A percentile compares a stretch with the other conserved stretches of the same genome.
Conservation (phyloP, 257 asterid species). For the Gynochthodes officinalis region DNA sequence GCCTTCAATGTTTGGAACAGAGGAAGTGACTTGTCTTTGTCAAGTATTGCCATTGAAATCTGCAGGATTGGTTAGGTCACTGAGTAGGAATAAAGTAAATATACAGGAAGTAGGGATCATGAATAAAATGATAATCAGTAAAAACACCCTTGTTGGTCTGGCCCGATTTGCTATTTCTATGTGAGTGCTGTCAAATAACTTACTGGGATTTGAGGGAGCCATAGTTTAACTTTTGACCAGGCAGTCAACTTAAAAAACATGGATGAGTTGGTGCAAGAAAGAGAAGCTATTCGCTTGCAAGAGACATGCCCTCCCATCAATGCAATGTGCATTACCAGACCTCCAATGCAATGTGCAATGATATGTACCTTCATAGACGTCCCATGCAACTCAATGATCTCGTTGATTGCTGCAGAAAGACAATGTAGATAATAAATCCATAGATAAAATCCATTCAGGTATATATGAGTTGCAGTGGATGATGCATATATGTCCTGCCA, state of each 20-base stretch:
- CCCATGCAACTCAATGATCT: constrained; percentile 34
- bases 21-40: constrained; percentile 38
- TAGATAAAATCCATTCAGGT: neutral
- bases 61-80: too few relatives aligned
- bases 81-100: too few relatives aligned
- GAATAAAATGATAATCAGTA: neutral
- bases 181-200: too few relatives aligned
- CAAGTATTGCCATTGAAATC: constrained; percentile 53
- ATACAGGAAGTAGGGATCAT: too few relatives aligned
- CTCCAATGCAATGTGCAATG: constrained; percentile 56
- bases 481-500: constrained; percentile 18
- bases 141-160: too few relatives aligned
- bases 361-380: constrained; percentile 34
- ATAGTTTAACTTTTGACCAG: constrained; percentile 43
- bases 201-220: constrained; percentile 60
- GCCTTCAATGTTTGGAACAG: constrained; percentile 28
- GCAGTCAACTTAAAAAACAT: constrained; percentile 51
- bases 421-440: neutral
- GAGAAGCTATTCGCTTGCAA: constrained; percentile 42
- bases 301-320: constrained; percentile 54
- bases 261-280: constrained; percentile 56
- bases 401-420: constrained; percentile 36
- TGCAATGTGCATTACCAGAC: constrained; percentile 49
- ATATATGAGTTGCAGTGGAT: neutral
- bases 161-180: too few relatives aligned